Evolutionary conservation across 768 basidiomycete genomes (phyloP).

Genomic region (Boletus rex-veris): DNA sequence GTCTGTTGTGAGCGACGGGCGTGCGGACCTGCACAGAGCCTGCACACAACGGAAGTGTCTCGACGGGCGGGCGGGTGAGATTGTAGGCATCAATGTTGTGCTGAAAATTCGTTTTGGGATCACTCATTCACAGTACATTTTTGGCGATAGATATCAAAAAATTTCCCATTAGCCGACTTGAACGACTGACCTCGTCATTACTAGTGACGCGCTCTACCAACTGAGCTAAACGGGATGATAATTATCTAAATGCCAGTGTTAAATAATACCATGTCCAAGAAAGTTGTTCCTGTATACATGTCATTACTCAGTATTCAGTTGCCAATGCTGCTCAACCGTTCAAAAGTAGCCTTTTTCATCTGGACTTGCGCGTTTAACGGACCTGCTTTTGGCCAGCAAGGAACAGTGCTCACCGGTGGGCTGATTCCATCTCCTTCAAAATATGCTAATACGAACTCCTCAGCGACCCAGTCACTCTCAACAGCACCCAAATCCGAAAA

Average conservation of each 20-base stretch:
- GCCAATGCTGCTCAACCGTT: slow-evolving; percentile 20
- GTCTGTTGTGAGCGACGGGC: neutral
- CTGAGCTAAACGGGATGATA: slow-evolving; percentile 36
- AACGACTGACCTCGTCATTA: slow-evolving; percentile 71
- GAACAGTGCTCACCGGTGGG: slow-evolving; percentile 52
- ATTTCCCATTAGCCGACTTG: slow-evolving; percentile 52
- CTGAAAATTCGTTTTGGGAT: slow-evolving; percentile 6
- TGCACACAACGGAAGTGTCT: slow-evolving; percentile 2
- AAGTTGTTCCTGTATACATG: no score
- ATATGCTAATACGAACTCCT: slow-evolving; percentile 69
- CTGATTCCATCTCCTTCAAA: slow-evolving; percentile 70
- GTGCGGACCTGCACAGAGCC: neutral
- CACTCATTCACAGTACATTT: neutral
- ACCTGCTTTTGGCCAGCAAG: neutral
- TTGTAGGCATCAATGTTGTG: slow-evolving; percentile 10
- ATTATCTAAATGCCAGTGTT: no score
- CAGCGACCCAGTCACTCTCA: slow-evolving; percentile 71
- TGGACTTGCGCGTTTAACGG: slow-evolving; percentile 6
- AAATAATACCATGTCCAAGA: no score
- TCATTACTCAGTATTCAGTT: slow-evolving; percentile 6
- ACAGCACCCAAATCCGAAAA: slow-evolving; percentile 72
- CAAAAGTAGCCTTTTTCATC: slow-evolving; percentile 29
- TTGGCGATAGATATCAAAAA: neutral
- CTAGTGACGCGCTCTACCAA: slow-evolving; percentile 67
- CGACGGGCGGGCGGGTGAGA: slow-evolving; percentile 7